Evolutionary conservation across 305 asterid genomes (phyloP).

Genomic region (Solanum hybrid): DNA sequence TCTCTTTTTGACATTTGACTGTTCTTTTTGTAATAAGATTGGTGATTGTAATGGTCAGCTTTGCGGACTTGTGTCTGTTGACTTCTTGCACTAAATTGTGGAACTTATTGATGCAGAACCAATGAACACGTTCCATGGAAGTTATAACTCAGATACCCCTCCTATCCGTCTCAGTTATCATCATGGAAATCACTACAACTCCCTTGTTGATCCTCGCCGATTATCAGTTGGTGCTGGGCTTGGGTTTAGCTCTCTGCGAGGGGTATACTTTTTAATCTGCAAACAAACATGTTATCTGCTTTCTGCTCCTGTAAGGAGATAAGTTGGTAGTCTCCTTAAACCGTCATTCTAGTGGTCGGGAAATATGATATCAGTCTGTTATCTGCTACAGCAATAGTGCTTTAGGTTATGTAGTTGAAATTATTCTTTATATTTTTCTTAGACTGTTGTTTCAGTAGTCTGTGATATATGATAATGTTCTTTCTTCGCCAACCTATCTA

Average conservation of each 20-base stretch:
- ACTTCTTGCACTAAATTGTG: slow-evolving; percentile 2
- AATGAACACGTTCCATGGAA: slow-evolving; percentile 89
- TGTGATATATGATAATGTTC: background rate
- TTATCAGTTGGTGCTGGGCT: slow-evolving; percentile 84
- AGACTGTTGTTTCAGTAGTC: background rate
- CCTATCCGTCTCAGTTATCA: slow-evolving; percentile 92
- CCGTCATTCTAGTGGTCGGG: background rate
- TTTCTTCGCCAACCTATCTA: background rate
- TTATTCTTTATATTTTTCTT: background rate
- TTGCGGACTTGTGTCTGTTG: background rate
- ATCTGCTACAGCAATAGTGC: background rate
- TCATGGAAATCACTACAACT: slow-evolving; percentile 95
- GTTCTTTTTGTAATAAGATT: background rate
- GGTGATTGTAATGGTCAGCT: background rate
- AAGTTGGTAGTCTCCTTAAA: background rate
- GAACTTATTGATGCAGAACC: slow-evolving; percentile 50
- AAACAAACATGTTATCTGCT: background rate
- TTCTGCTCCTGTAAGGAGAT: background rate
- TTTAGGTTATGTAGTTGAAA: background rate
- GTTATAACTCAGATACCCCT: slow-evolving; percentile 77
- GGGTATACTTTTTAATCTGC: slow-evolving; percentile 33
- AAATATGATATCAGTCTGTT: background rate
- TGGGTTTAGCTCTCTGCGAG: slow-evolving; percentile 82
- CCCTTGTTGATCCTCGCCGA: slow-evolving; percentile 93
- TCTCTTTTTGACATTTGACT: background rate